Percentiles rank a stretch among this genome's conserved stretches.
These are phyloP conservation scores for Starmerella apis DNA, from an alignment of 805 yeast genomes.

Conservation along the genomic window DNA sequence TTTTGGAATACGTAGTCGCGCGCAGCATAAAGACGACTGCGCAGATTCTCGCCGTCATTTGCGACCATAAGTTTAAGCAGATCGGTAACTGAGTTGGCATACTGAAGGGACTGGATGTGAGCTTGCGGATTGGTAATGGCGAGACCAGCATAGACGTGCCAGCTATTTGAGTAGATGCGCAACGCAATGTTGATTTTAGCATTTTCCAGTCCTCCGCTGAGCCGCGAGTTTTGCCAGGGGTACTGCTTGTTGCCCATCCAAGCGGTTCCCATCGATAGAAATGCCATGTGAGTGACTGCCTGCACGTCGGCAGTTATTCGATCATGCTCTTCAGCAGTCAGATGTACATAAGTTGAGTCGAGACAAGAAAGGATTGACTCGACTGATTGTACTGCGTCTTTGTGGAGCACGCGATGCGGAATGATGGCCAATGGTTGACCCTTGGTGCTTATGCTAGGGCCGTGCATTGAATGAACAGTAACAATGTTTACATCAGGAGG, in stretches of 20 bases:
- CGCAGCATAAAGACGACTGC: constrained; percentile 51
- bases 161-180: constrained; percentile 82
- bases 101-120: constrained; percentile 80
- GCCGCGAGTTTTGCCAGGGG: constrained; percentile 77
- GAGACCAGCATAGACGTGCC: constrained; percentile 97
- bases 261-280: constrained; percentile 91
- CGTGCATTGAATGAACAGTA: constrained; percentile 85
- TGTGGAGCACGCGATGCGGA: constrained; percentile 53
- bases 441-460: constrained; percentile 76
- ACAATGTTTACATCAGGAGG: constrained; percentile 77
- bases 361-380: constrained; percentile 58
- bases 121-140: constrained; percentile 95
- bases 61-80: constrained; percentile 75
- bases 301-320: constrained; percentile 95
- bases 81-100: constrained; percentile 73
- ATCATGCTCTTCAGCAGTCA: constrained; percentile 85
- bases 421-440: constrained; percentile 91
- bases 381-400: constrained; percentile 46
- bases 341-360: constrained; percentile 61
- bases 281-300: constrained; percentile 97
- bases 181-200: constrained; percentile 90
- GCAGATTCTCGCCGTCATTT: constrained; percentile 49
- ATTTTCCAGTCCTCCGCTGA: constrained; percentile 92
- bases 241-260: constrained; percentile 76
- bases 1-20: constrained; percentile 67